These are phyloP conservation scores for Pseudogymnoascus sp. DNA, from an alignment of 2,329 filamentous ascomycete species.

Conservation along the genomic window DNA sequence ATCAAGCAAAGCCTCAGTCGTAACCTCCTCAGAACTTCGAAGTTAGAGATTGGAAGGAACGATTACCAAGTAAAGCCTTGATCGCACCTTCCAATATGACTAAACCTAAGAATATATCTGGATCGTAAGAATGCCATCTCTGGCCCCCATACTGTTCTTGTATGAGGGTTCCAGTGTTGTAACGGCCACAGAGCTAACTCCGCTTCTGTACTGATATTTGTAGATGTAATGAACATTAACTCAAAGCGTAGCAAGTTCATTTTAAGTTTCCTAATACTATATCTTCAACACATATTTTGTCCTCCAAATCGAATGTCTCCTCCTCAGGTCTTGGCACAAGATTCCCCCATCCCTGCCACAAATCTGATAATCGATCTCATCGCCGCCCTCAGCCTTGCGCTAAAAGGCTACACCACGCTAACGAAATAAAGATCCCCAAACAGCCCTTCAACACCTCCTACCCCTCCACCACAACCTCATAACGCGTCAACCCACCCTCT, in stretches of 20 bases:
- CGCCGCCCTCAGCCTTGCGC: background rate
- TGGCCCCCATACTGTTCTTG: background rate
- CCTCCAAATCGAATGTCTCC: too few relatives aligned
- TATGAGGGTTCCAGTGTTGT: background rate
- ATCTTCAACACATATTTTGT: background rate
- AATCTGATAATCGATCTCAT: background rate
- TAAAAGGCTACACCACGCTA: conserved; percentile 3
- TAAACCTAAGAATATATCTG: background rate
- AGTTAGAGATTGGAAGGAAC: background rate
- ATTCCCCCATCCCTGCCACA: background rate
- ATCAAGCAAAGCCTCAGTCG: background rate
- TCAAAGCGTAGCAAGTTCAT: background rate
- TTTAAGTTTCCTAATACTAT: background rate
- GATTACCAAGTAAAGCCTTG: background rate
- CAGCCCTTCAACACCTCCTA: background rate
- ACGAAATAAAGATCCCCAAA: background rate
- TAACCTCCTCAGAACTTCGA: background rate
- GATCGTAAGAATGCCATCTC: background rate
- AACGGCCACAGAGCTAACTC: background rate
- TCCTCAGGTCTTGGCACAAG: background rate
- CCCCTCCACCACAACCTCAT: background rate
- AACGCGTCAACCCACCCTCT: background rate
- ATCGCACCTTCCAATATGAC: background rate
- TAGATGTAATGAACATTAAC: background rate
- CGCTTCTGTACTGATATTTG: background rate